A percentile compares a stretch with the other conserved stretches of the same genome.
Conservation (phyloP, 306 rosid genomes). For the Purshia tridentata region DNA sequence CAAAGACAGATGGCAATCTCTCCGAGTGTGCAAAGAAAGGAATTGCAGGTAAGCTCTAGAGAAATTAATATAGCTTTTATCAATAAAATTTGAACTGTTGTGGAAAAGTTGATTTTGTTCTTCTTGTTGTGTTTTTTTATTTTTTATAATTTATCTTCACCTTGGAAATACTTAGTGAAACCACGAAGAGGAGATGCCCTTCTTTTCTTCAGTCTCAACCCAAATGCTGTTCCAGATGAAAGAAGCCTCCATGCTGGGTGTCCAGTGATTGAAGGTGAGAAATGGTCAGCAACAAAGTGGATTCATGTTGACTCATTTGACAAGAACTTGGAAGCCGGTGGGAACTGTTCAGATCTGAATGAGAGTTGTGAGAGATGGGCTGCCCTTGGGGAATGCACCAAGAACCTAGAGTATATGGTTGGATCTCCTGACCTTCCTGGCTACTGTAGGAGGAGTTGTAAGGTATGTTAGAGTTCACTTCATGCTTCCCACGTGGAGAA, state of each 20-base stretch:
- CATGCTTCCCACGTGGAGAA: constrained; percentile 12
- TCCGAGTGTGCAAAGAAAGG: constrained; percentile 95
- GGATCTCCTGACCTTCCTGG: constrained; percentile 88
- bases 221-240: constrained; percentile 70
- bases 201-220: constrained; percentile 88
- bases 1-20: constrained; percentile 53
- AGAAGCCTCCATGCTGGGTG: constrained; percentile 95
- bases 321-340: constrained; percentile 47
- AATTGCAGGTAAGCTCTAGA: constrained; percentile 63
- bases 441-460: constrained; percentile 86
- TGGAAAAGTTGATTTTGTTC: neutral
- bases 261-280: constrained; percentile 96
- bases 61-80: constrained; percentile 3
- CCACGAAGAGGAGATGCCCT: constrained; percentile 96
- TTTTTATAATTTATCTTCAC: constrained; percentile 8
- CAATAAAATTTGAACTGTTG: neutral
- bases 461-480: constrained; percentile 53
- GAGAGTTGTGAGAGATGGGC: constrained; percentile 95
- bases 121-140: neutral
- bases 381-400: constrained; percentile 88
- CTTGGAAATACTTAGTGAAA: constrained; percentile 55
- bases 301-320: constrained; percentile 90
- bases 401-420: constrained; percentile 81
- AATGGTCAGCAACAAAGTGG: constrained; percentile 99
- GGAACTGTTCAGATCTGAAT: constrained; percentile 63